phyloP scores from a whole-genome alignment of 192 early-diverging fungal genomes.

The Backusella morwellensis region DNA sequence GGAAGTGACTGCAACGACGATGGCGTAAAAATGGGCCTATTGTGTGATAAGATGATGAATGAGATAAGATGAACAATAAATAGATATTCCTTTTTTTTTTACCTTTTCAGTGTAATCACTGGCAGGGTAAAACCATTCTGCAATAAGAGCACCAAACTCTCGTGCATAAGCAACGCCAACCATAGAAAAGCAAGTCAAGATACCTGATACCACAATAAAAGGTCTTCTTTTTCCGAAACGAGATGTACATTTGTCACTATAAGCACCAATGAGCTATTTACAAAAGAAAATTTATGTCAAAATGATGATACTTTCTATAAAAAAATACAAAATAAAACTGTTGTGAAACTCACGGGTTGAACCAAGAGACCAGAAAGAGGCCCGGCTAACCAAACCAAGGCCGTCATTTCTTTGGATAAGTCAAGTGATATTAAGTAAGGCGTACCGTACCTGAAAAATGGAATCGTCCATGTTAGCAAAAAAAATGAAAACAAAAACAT shows the following conservation, averaged over 20 bases:
- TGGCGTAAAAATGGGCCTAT: slow-evolving; percentile 39
- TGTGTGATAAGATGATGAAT: background rate
- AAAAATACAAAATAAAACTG: background rate
- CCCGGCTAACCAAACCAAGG: slow-evolving; percentile 81
- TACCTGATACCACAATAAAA: slow-evolving; percentile 74
- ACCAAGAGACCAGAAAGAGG: slow-evolving; percentile 56
- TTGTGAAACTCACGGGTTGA: slow-evolving; percentile 9
- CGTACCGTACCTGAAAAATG: slow-evolving; percentile 62
- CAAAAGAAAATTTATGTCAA: slow-evolving; percentile 36
- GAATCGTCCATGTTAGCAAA: background rate
- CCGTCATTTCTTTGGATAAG: slow-evolving; percentile 58
- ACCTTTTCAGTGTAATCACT: background rate
- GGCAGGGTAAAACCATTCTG: background rate
- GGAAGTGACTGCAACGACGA: slow-evolving; percentile 70
- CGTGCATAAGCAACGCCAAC: slow-evolving; percentile 71
- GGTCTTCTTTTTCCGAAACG: slow-evolving; percentile 81
- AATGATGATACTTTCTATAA: background rate
- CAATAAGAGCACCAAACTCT: slow-evolving; percentile 50
- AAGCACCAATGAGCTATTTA: slow-evolving; percentile 78
- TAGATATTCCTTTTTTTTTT: background rate
- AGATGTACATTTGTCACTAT: slow-evolving; percentile 76
- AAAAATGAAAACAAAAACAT: background rate
- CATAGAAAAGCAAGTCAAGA: slow-evolving; percentile 64
- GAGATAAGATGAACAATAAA: background rate
- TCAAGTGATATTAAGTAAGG: slow-evolving; percentile 67